These are phyloP conservation scores for Benincasa hispida DNA, from an alignment of 306 rosid species.

Conservation along the genomic window DNA sequence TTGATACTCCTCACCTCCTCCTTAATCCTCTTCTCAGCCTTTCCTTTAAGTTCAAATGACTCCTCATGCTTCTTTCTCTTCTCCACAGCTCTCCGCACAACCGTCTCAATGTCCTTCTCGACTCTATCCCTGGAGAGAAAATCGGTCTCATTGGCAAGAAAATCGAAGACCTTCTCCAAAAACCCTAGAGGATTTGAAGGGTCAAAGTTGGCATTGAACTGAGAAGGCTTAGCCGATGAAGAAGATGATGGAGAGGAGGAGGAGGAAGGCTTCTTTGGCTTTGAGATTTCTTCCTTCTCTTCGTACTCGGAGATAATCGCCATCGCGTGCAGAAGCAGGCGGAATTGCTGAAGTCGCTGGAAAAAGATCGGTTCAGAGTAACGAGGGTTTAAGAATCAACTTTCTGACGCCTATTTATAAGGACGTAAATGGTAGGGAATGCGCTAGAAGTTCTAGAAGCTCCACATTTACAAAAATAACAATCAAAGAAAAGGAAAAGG, in stretches of 20 bases:
- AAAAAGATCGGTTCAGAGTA: not conserved
- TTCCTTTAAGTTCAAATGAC: not conserved
- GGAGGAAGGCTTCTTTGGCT: slow-evolving; percentile 1
- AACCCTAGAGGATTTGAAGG: slow-evolving; percentile 45
- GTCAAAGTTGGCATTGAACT: slow-evolving; percentile 50
- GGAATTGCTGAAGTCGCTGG: not conserved
- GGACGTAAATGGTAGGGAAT: not conserved
- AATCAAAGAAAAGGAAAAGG: no score
- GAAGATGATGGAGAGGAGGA: slow-evolving; percentile 11
- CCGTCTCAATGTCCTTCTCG: slow-evolving; percentile 16
- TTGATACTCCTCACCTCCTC: slow-evolving; percentile 12
- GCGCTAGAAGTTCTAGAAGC: not conserved
- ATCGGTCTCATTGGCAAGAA: slow-evolving; percentile 30
- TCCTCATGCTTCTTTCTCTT: slow-evolving; percentile 11
- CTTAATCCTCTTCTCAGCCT: slow-evolving; percentile 14
- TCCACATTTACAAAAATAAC: no score
- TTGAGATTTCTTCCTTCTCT: slow-evolving; percentile 23
- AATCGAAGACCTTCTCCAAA: slow-evolving; percentile 43
- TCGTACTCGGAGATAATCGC: slow-evolving; percentile 62
- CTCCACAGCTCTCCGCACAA: slow-evolving; percentile 18
- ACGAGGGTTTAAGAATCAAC: not conserved
- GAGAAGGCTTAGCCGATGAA: slow-evolving; percentile 11
- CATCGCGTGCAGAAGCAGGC: slow-evolving; percentile 13
- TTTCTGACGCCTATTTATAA: not conserved
- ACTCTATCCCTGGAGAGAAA: slow-evolving; percentile 33